These are phyloP conservation scores for Starmera quercuum DNA, from an alignment of 805 yeast genomes.

Conservation along the genomic window DNA sequence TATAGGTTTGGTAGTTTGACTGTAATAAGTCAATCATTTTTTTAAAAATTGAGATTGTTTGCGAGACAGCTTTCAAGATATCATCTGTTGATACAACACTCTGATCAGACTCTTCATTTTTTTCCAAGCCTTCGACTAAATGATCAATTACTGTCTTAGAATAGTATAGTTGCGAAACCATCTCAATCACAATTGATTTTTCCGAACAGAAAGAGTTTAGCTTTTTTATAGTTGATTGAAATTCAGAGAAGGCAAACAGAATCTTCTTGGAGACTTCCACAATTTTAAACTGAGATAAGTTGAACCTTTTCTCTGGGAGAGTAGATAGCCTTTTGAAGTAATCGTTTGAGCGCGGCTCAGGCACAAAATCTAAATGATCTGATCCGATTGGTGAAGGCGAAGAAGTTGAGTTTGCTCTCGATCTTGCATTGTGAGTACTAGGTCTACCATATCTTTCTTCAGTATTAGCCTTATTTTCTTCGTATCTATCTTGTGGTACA, in stretches of 20 bases:
- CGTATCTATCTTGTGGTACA: neutral
- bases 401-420: neutral
- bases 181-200: constrained; percentile 43
- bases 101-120: constrained; percentile 33
- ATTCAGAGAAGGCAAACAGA: constrained; percentile 54
- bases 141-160: constrained; percentile 50
- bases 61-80: constrained; percentile 27
- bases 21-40: constrained; percentile 40
- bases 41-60: constrained; percentile 40
- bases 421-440: neutral
- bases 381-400: neutral
- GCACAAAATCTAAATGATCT: constrained; percentile 7
- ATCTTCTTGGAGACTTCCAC: constrained; percentile 51
- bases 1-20: constrained; percentile 38
- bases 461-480: constrained; percentile 1
- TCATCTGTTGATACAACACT: constrained; percentile 22
- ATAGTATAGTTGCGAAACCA: constrained; percentile 42
- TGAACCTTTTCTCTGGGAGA: constrained; percentile 39
- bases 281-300: constrained; percentile 15
- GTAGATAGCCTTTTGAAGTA: constrained; percentile 61
- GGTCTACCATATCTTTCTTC: neutral
- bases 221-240: constrained; percentile 51
- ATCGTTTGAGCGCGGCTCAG: constrained; percentile 49
- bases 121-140: constrained; percentile 49
- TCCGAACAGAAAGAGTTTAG: constrained; percentile 53